Conservation (phyloP, 2,329 filamentous ascomycete species). For the Ascosphaera apis region DNA sequence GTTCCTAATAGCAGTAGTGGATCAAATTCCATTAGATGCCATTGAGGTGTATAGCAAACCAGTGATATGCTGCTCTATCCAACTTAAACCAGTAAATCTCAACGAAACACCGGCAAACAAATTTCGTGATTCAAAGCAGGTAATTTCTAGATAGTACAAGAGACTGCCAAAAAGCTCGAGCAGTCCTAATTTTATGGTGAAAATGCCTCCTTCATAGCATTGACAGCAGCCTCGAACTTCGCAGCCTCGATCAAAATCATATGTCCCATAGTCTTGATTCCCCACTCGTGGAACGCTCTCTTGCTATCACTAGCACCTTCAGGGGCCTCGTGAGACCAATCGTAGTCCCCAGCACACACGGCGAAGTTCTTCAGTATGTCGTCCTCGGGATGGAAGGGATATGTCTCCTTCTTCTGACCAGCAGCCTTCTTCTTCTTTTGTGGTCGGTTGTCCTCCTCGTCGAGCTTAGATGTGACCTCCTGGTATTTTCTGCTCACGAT, state of each 20-base stretch:
- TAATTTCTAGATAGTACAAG: too few relatives aligned
- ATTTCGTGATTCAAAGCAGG: too few relatives aligned
- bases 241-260: slow-evolving; percentile 65
- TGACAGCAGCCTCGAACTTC: slow-evolving; percentile 54
- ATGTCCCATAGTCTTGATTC: slow-evolving; percentile 62
- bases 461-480: slow-evolving; percentile 63
- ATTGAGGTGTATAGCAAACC: too few relatives aligned
- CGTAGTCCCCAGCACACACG: slow-evolving; percentile 43
- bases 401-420: slow-evolving; percentile 32
- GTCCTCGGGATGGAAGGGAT: slow-evolving; percentile 92
- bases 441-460: slow-evolving; percentile 37
- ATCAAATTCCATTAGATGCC: too few relatives aligned
- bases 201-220: slow-evolving; percentile 49
- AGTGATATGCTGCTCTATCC: too few relatives aligned
- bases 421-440: slow-evolving; percentile 34
- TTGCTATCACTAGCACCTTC: slow-evolving; percentile 75
- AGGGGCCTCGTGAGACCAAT: slow-evolving; percentile 54
- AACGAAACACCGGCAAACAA: too few relatives aligned
- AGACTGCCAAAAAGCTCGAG: too few relatives aligned
- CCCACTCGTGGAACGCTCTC: slow-evolving; percentile 80
- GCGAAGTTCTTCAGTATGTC: slow-evolving; percentile 66
- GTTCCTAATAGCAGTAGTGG: too few relatives aligned
- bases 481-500: slow-evolving; percentile 80
- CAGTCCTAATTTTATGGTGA: too few relatives aligned
- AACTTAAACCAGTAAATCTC: too few relatives aligned